A percentile compares a stretch with the other conserved stretches of the same genome.
These are phyloP conservation scores for Arabidopsis hybrid DNA, from an alignment of 441 rosid genomes.

Conservation along the genomic window DNA sequence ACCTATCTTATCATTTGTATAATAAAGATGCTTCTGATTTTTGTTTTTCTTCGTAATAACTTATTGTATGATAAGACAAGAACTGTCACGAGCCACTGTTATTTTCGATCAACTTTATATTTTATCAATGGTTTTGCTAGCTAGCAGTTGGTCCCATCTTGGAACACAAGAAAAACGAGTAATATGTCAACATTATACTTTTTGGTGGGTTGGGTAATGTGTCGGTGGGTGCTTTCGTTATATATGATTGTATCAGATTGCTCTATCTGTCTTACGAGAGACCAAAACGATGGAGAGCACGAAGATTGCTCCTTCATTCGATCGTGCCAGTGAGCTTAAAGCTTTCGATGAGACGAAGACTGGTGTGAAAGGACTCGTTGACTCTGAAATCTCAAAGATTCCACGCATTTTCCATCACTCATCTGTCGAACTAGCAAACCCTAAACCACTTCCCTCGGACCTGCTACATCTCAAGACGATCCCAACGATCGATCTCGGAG, in stretches of 20 bases:
- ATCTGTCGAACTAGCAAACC: constrained; percentile 11
- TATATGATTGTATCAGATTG: background rate
- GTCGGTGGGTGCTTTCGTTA: background rate
- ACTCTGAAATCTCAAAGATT: constrained; percentile 45
- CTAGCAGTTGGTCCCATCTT: background rate
- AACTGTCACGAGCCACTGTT: background rate
- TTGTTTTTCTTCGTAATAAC: no score
- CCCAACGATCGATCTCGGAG: constrained; percentile 47
- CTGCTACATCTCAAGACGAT: constrained; percentile 33
- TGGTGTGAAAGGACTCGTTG: constrained; percentile 58
- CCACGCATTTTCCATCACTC: constrained; percentile 53
- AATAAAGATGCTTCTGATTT: no score
- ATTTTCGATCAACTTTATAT: background rate
- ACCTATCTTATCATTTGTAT: no score
- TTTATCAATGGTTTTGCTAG: background rate
- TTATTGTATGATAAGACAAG: no score
- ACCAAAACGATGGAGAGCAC: constrained; percentile 24
- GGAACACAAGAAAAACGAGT: background rate
- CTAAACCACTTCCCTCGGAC: constrained; percentile 21
- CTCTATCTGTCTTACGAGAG: background rate
- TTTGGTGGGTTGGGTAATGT: background rate
- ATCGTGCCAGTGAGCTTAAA: constrained; percentile 44
- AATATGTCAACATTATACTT: background rate
- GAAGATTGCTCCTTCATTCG: constrained; percentile 19
- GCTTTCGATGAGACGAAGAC: constrained; percentile 51